Conservation (phyloP, 495 filamentous ascomycete species). For the Daldinia vernicosa region DNA sequence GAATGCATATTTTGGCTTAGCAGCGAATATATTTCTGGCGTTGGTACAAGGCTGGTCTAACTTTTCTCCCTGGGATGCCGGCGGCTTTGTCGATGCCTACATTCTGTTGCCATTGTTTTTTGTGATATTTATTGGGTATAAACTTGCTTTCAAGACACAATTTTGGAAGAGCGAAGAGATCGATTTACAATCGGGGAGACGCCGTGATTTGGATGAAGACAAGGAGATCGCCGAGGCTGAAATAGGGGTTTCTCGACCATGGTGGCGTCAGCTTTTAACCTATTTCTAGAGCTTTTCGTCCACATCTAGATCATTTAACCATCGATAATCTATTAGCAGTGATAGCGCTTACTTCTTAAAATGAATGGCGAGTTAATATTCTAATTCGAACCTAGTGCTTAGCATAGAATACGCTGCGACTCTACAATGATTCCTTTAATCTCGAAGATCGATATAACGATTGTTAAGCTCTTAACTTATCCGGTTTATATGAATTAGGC, state of each 20-base stretch:
- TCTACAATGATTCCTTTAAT: no score
- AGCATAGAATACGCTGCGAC: not conserved
- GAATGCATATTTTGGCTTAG: slow-evolving; percentile 68
- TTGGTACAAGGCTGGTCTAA: slow-evolving; percentile 69
- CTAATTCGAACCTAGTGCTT: not conserved
- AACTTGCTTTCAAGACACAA: slow-evolving; percentile 66
- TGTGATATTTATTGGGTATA: slow-evolving; percentile 66
- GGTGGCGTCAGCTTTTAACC: slow-evolving; percentile 43
- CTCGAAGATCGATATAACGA: no score
- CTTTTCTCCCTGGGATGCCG: slow-evolving; percentile 65
- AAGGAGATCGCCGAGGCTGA: slow-evolving; percentile 38
- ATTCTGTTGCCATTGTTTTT: slow-evolving; percentile 72
- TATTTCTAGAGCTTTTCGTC: slow-evolving; percentile 16
- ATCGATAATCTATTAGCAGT: not conserved
- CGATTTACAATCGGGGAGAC: slow-evolving; percentile 67
- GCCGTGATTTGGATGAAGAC: slow-evolving; percentile 56
- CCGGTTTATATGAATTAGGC: no score
- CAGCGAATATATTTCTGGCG: slow-evolving; percentile 68
- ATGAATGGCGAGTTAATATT: not conserved
- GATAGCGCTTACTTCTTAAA: not conserved
- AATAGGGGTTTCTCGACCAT: slow-evolving; percentile 17
- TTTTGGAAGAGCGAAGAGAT: slow-evolving; percentile 63
- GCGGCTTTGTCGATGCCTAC: slow-evolving; percentile 72
- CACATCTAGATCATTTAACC: not conserved
- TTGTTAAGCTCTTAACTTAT: no score